These are phyloP conservation scores for Alternaria brassicae DNA, from an alignment of 2,329 filamentous ascomycete species.

Conservation along the genomic window DNA sequence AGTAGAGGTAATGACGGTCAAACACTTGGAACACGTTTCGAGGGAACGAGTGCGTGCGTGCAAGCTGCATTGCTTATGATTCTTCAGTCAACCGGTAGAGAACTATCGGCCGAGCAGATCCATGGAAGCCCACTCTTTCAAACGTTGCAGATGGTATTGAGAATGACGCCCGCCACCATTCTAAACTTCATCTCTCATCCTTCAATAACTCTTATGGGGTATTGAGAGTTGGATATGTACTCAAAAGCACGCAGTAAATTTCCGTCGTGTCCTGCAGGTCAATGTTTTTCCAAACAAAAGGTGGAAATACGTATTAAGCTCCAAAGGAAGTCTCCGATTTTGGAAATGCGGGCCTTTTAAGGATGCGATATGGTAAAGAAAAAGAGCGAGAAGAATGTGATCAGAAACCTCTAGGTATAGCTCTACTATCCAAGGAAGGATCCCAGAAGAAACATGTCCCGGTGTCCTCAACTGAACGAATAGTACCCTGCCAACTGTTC, in stretches of 20 bases:
- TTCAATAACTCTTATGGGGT: neutral
- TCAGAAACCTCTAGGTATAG: no score
- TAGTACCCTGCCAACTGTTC: slow-evolving; percentile 17
- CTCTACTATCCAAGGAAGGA: no score
- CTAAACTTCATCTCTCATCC: neutral
- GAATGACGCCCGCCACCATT: neutral
- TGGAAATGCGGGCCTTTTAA: no score
- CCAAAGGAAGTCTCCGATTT: no score
- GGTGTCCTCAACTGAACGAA: slow-evolving; percentile 22
- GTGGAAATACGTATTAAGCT: no score
- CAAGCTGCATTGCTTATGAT: neutral
- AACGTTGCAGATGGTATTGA: neutral
- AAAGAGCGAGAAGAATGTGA: no score
- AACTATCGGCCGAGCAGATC: neutral
- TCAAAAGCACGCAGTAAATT: no score
- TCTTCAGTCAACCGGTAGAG: neutral
- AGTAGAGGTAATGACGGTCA: neutral
- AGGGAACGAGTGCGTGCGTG: neutral
- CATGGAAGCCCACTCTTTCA: neutral
- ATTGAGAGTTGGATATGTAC: no score
- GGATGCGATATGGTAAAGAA: no score
- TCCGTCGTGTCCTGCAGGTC: no score
- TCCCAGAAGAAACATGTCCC: slow-evolving; percentile 18
- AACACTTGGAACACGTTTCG: neutral
- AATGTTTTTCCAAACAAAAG: no score